A percentile compares a stretch with the other conserved stretches of the same genome.
phyloP scores from a whole-genome alignment of 306 rosid species.

The Inga oerstediana region DNA sequence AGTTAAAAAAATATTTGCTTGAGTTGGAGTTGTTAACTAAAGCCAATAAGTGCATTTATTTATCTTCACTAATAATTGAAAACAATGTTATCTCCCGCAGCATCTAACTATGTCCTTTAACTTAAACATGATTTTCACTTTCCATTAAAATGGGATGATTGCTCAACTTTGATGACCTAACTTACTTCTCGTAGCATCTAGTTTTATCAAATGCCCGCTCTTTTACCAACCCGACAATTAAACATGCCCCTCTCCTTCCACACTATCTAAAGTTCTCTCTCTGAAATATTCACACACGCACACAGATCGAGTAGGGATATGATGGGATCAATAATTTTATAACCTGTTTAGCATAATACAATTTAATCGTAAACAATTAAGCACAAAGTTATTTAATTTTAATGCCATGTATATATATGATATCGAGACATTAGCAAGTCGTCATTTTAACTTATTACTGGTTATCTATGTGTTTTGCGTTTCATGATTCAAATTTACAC shows the following conservation, averaged over 20 bases:
- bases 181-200: background rate
- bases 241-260: background rate
- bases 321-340: background rate
- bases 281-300: background rate
- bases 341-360: background rate
- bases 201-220: background rate
- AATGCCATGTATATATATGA: background rate
- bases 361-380: background rate
- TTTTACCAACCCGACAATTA: background rate
- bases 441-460: background rate
- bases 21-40: background rate
- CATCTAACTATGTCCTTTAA: background rate
- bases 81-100: background rate
- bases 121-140: background rate
- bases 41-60: background rate
- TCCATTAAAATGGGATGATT: background rate
- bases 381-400: background rate
- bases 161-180: background rate
- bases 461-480: background rate
- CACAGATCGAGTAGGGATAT: background rate
- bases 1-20: background rate
- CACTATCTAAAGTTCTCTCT: background rate
- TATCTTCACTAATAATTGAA: constrained; percentile 2
- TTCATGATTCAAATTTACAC: background rate
- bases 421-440: background rate